Evolutionary conservation across 2,329 filamentous ascomycete species (phyloP), one percentile per base, ranked within the genome.

Genomic region (Aspergillus sp.): DNA sequence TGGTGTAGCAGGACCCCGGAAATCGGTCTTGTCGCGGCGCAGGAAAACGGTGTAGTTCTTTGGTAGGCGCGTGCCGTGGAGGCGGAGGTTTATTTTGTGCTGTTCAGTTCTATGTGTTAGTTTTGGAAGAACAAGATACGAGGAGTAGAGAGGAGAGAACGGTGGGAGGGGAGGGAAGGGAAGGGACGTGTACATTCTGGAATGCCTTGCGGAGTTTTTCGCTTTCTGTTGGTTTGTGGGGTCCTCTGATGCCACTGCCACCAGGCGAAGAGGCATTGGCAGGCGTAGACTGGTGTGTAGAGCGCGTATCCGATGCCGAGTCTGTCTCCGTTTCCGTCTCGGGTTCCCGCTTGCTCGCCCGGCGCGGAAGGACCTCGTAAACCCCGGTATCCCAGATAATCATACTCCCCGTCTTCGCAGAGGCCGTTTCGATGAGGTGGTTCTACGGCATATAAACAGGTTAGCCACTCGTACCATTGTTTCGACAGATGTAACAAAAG

Each of bases 301-400:
- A 15, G 9, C 9, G 34, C 34, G 11, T 6, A 15, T 41, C 34
- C 13, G 34, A 41, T 28, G 25, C 25, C 25, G 25, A 28, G 25
- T 28, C 25, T 4, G 25, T 28, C 4, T 28, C 25, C 25, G 25
- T 28, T 11, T 80, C 76, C 0, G 79, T 80, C 58, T 77, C 70
- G 0, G 77, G 77, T 45, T 41, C 34, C 34, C 34, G 34, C 4
- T 4, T 17, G 15, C 11, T 11, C 13, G 4, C 34, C 11, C 76
- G 68, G 54, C 81, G 77, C 7, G 83, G 80, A 13, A 89, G 75
- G 11, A 88, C 71, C 48, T 81, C 78, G 66, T 87, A 89, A 34
- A 83, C 83, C 2, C 86, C 86, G 1, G 84, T 87, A 66, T 88
- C 86, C 86, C 86, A 89, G 46, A 89, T 84, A 9, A 89, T 76